A percentile compares a stretch with the other conserved stretches of the same genome.
Conservation (phyloP, 352 stramenopile species). For the Globisporangium megalacanthum region DNA sequence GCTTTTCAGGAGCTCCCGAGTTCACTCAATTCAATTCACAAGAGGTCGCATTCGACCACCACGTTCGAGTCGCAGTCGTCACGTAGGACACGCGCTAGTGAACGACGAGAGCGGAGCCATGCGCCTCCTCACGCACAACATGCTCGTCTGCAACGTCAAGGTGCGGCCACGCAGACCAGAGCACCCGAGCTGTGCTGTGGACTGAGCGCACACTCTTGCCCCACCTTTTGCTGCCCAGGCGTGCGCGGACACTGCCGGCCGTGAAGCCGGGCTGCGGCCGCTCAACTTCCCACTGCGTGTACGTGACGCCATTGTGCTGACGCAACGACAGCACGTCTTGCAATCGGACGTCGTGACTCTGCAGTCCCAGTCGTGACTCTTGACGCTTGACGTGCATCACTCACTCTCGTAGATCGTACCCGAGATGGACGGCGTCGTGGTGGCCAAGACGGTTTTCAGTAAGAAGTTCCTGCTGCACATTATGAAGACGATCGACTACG, state of each 20-base stretch:
- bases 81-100: too few species aligned
- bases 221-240: slow-evolving; percentile 25
- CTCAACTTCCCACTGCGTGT: slow-evolving; percentile 82
- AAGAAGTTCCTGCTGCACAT: slow-evolving; percentile 86
- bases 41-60: background rate
- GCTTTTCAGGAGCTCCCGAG: too few species aligned
- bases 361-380: background rate
- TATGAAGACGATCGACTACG: slow-evolving; percentile 84
- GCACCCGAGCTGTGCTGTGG: too few species aligned
- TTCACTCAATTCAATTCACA: background rate
- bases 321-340: background rate
- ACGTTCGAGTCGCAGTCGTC: background rate
- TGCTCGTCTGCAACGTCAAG: slow-evolving; percentile 86
- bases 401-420: slow-evolving; percentile 52
- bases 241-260: slow-evolving; percentile 67
- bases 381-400: background rate
- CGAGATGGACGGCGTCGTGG: slow-evolving; percentile 74
- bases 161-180: slow-evolving; percentile 12
- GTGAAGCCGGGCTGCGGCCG: slow-evolving; percentile 45
- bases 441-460: slow-evolving; percentile 73
- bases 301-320: background rate
- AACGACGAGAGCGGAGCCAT: slow-evolving; percentile 25
- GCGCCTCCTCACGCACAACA: slow-evolving; percentile 84
- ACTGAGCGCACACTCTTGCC: too few species aligned
- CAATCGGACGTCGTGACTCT: background rate